A percentile compares a stretch with the other conserved stretches of the same genome.
phyloP scores from a whole-genome alignment of 208 protist species.

The Trypanosoma congolense region DNA sequence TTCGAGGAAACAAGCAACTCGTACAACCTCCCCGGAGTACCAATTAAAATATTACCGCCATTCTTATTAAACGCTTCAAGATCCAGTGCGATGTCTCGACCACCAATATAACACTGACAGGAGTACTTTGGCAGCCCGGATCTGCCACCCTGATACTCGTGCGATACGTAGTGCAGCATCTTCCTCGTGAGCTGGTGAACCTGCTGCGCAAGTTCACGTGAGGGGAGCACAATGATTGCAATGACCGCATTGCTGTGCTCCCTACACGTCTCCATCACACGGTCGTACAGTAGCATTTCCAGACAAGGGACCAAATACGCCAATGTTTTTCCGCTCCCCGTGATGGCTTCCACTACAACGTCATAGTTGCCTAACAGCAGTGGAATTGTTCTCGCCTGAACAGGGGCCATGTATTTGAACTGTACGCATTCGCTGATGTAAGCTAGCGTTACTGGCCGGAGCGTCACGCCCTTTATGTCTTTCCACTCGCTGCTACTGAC shows the following conservation, averaged over 20 bases:
- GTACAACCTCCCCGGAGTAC: conserved; percentile 87
- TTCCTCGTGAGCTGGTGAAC: conserved; percentile 71
- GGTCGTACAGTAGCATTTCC: conserved; percentile 76
- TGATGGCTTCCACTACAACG: conserved; percentile 92
- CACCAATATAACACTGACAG: conserved; percentile 89
- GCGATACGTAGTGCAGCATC: conserved; percentile 71
- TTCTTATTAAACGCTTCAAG: conserved; percentile 70
- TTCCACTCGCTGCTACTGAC: conserved; percentile 60
- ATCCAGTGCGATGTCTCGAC: conserved; percentile 76
- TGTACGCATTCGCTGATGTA: conserved; percentile 65
- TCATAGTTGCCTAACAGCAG: conserved; percentile 88
- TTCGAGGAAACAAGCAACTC: conserved; percentile 88
- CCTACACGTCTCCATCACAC: conserved; percentile 39
- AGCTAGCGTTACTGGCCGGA: conserved; percentile 46
- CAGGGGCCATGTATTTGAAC: conserved; percentile 87
- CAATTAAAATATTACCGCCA: conserved; percentile 87
- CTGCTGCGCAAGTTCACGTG: conserved; percentile 94
- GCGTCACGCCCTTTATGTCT: conserved; percentile 70
- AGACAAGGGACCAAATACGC: conserved; percentile 89
- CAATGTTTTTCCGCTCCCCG: conserved; percentile 93
- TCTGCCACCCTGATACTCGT: conserved; percentile 38
- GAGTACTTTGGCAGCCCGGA: conserved; percentile 57
- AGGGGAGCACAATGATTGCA: conserved; percentile 87
- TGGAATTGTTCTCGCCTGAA: conserved; percentile 90
- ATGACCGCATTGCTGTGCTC: conserved; percentile 73